Evolutionary conservation across 805 yeast genomes (phyloP), one percentile per base, ranked within the genome.

Genomic region (Candida vaughaniae): DNA sequence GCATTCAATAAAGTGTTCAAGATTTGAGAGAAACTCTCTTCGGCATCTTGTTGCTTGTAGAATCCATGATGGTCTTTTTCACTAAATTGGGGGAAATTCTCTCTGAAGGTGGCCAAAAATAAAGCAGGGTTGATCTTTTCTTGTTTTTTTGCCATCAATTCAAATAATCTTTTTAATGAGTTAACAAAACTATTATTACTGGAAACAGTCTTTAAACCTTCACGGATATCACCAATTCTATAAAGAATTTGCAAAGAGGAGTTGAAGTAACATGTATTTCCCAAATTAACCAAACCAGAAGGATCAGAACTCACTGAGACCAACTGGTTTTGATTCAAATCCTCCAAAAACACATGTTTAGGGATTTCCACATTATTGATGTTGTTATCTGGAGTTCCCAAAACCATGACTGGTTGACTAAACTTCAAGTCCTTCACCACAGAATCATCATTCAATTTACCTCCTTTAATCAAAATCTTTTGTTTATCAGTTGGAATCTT

Each of bases 21-120:
- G 34, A 93, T 73, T 58, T 85, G 91, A 6, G 96, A 82, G 64
- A 80, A 89, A 12, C 91, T 85, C 59, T 93, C 99, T 65, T 93
- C 99, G 0, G 99, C 99, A 67, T 93, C 99, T 64, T 93, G 99
- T 65, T 93, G 99, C 61, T 87, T 89, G 56, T 75, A 85, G 39
- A 73, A 64, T 1, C 97, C 97, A 32, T 54, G 61, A 19, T 67
- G 64, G 43, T 78, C 83, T 42, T 79, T 77, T 57, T 91, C 97
- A 29, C 84, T 85, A 62, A 93, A 93, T 62, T 93, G 98, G 2
- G 98, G 97, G 55, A 78, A 85, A 12, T 69, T 64, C 32, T 70
- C 65, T 57, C 96, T 79, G 48, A 86, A 67, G 20, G 77, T 66
- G 25, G 78, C 69, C 43, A 93, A 66, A 41, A 91, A 76, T 28